A percentile compares a stretch with the other conserved stretches of the same genome.
These are phyloP conservation scores for Ciborinia camelliae DNA, from an alignment of 2,329 filamentous ascomycete species.

Conservation along the genomic window DNA sequence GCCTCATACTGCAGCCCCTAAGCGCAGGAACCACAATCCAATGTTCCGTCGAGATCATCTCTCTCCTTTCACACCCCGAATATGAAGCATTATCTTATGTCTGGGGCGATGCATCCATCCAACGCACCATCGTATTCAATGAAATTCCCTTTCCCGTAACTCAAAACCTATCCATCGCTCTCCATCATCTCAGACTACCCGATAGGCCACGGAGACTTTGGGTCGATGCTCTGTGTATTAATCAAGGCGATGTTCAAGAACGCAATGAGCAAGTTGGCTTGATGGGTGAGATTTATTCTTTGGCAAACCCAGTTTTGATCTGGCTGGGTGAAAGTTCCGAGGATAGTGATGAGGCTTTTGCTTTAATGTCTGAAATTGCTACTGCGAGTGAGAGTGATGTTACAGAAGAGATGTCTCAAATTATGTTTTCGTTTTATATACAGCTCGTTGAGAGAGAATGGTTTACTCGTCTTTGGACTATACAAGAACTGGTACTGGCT, in stretches of 20 bases:
- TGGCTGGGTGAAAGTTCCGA: slow-evolving; percentile 15
- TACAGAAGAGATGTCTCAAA: background rate
- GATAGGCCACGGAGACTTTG: slow-evolving; percentile 8
- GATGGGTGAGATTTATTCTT: slow-evolving; percentile 28
- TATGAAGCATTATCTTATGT: slow-evolving; percentile 22
- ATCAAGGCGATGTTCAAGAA: slow-evolving; percentile 25
- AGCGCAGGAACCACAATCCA: background rate
- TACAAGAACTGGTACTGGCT: slow-evolving; percentile 15
- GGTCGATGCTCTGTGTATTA: slow-evolving; percentile 26
- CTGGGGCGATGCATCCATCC: slow-evolving; percentile 9
- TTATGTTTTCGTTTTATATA: background rate
- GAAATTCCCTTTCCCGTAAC: slow-evolving; percentile 5
- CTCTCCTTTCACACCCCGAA: slow-evolving; percentile 4
- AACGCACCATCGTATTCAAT: slow-evolving; percentile 10
- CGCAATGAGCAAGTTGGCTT: slow-evolving; percentile 24
- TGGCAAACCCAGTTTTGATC: slow-evolving; percentile 15
- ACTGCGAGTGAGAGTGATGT: background rate
- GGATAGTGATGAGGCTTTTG: background rate
- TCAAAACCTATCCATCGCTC: slow-evolving; percentile 15
- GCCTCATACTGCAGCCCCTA: background rate
- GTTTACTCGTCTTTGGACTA: slow-evolving; percentile 23
- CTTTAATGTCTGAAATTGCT: background rate
- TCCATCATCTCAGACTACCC: slow-evolving; percentile 6
- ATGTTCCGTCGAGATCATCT: slow-evolving; percentile 9
- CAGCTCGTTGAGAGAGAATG: slow-evolving; percentile 5